These are phyloP conservation scores for Dioscorea zingiberensis DNA, from an alignment of 106 monocot species.

Conservation along the genomic window DNA sequence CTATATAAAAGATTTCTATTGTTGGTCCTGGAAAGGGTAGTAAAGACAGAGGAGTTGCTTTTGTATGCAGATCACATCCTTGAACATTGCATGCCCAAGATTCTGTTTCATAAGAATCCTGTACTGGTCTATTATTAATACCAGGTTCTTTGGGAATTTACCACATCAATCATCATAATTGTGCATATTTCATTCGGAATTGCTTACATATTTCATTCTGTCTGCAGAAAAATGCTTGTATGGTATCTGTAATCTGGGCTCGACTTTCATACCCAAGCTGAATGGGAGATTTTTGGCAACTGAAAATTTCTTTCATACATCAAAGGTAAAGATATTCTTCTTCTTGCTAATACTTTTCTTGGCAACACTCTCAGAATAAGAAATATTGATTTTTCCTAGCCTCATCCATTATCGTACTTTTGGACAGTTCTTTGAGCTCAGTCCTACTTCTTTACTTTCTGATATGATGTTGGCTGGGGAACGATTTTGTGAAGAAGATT, in stretches of 20 bases:
- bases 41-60: no score
- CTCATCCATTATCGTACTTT: no score
- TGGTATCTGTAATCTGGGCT: constrained; percentile 37
- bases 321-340: constrained; percentile 35
- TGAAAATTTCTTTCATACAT: constrained; percentile 75
- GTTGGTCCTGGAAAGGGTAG: no score
- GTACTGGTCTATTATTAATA: no score
- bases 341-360: neutral
- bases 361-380: neutral
- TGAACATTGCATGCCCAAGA: no score
- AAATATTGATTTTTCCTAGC: no score
- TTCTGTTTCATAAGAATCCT: no score
- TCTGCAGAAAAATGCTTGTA: constrained; percentile 47
- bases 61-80: no score
- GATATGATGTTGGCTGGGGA: constrained; percentile 74
- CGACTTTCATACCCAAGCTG: constrained; percentile 47
- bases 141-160: no score
- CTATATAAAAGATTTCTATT: no score
- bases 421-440: constrained; percentile 68
- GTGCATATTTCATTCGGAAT: no score
- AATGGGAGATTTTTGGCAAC: constrained; percentile 64
- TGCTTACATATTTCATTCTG: neutral
- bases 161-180: no score
- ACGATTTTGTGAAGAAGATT: constrained; percentile 74
- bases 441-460: constrained; percentile 45